These are phyloP conservation scores for Fistulifera pelliculosa DNA, from an alignment of 108 stramenopile genomes.

Conservation along the genomic window DNA sequence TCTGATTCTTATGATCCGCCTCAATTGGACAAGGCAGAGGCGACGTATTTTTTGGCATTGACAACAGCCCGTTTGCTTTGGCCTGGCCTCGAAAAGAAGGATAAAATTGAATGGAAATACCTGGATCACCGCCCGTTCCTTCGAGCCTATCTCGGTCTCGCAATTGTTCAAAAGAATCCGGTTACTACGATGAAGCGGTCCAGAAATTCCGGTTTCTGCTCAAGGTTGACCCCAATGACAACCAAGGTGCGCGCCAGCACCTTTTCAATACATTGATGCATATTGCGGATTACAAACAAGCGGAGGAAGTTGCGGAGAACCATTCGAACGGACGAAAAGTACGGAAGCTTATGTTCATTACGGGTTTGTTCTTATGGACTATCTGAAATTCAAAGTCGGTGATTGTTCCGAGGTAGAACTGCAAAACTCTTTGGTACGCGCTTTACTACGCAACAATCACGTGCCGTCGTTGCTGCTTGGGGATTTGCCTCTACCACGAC, in stretches of 20 bases:
- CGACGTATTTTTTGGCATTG: background rate
- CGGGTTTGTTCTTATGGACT: background rate
- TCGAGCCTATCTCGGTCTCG: conserved; percentile 1
- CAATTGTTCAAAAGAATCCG: background rate
- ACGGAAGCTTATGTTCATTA: background rate
- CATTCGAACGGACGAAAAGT: background rate
- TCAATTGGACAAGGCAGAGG: no score
- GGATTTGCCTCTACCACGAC: background rate
- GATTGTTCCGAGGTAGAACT: background rate
- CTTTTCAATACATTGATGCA: conserved; percentile 2
- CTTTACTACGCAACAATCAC: background rate
- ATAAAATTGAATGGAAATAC: conserved; percentile 3
- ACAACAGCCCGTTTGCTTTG: background rate
- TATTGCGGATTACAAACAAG: background rate
- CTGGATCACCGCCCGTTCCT: conserved; percentile 6
- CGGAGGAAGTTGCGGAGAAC: background rate
- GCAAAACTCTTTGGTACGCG: background rate
- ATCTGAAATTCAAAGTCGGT: background rate
- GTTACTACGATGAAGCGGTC: background rate
- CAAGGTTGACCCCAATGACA: background rate
- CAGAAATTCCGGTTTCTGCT: conserved; percentile 4
- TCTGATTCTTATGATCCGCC: no score
- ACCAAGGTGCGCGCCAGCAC: background rate
- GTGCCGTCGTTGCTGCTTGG: background rate
- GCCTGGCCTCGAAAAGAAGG: conserved; percentile 1